phyloP scores from a whole-genome alignment of 306 rosid genomes.

The Ochetophila trinervis region DNA sequence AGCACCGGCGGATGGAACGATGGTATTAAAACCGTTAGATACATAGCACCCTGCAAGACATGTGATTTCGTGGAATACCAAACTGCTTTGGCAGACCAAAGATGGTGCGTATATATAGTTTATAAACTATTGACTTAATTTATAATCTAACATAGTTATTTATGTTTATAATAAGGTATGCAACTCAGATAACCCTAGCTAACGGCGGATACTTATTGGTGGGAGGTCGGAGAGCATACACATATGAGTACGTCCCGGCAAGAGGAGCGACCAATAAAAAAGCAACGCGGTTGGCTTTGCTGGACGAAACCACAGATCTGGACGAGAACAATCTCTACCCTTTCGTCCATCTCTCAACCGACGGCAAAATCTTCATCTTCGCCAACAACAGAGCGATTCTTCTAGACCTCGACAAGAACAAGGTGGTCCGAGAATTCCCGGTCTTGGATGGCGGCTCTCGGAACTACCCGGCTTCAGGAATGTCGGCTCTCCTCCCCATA shows the following conservation, averaged over 20 bases:
- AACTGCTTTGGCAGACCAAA: constrained; percentile 31
- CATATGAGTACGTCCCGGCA: constrained; percentile 57
- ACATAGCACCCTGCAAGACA: constrained; percentile 26
- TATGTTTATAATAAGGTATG: constrained; percentile 43
- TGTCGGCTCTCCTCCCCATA: constrained; percentile 72
- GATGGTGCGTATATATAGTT: constrained; percentile 50
- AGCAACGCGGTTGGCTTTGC: constrained; percentile 41
- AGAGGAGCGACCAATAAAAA: constrained; percentile 23
- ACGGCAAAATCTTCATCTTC: constrained; percentile 72
- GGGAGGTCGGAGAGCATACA: constrained; percentile 72
- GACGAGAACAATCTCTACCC: constrained; percentile 97
- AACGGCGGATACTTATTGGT: constrained; percentile 52
- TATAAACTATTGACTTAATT: no score
- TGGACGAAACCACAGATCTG: constrained; percentile 64
- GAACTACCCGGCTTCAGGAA: constrained; percentile 85
- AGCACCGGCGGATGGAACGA: constrained; percentile 62
- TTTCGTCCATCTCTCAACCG: constrained; percentile 54
- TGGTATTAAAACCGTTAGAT: constrained; percentile 55
- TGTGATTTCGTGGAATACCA: constrained; percentile 58
- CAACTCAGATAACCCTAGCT: constrained; percentile 51
- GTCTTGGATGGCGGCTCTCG: constrained; percentile 59
- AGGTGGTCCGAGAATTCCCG: constrained; percentile 46
- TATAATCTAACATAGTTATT: no score
- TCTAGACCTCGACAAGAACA: constrained; percentile 39
- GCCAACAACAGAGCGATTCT: constrained; percentile 80